A percentile compares a stretch with the other conserved stretches of the same genome.
These are phyloP conservation scores for Mycena crocata DNA, from an alignment of 768 basidiomycete genomes.

Conservation along the genomic window DNA sequence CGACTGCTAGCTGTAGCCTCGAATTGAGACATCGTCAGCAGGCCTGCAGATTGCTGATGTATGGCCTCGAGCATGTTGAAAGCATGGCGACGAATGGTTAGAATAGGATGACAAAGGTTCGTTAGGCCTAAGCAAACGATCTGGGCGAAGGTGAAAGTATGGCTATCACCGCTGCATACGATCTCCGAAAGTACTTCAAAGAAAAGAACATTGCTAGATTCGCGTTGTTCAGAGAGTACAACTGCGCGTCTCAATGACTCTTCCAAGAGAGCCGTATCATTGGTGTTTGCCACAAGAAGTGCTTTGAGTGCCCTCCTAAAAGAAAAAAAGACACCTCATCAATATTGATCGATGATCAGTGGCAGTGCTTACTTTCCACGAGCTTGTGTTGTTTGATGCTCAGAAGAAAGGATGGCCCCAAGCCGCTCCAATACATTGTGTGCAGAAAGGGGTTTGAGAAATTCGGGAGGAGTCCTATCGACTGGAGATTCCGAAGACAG, in stretches of 20 bases:
- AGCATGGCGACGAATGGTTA: conserved; percentile 75
- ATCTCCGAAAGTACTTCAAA: conserved; percentile 85
- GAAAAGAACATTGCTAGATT: conserved; percentile 71
- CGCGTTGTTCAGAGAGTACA: conserved; percentile 63
- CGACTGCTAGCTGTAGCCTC: conserved; percentile 79
- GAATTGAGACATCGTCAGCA: conserved; percentile 76
- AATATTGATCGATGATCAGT: not conserved
- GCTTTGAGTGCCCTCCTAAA: conserved; percentile 81
- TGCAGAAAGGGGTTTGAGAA: conserved; percentile 65
- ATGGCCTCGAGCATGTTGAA: conserved; percentile 82
- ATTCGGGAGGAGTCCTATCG: conserved; percentile 64
- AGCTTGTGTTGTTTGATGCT: conserved; percentile 59
- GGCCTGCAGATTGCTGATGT: conserved; percentile 75
- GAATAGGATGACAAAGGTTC: conserved; percentile 82
- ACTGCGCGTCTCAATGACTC: conserved; percentile 79
- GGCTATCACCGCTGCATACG: conserved; percentile 63
- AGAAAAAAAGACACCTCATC: conserved; percentile 22
- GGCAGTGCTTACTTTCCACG: conserved; percentile 71
- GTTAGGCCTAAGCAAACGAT: conserved; percentile 81
- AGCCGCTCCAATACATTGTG: conserved; percentile 70
- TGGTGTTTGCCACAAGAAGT: conserved; percentile 68
- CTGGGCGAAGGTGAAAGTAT: conserved; percentile 80
- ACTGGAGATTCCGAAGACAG: conserved; percentile 70
- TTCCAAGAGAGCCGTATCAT: conserved; percentile 67
- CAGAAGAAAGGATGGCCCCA: conserved; percentile 74